A percentile compares a stretch with the other conserved stretches of the same genome.
These are phyloP conservation scores for Globisporangium radiosum DNA, from an alignment of 352 stramenopile species.

Conservation along the genomic window DNA sequence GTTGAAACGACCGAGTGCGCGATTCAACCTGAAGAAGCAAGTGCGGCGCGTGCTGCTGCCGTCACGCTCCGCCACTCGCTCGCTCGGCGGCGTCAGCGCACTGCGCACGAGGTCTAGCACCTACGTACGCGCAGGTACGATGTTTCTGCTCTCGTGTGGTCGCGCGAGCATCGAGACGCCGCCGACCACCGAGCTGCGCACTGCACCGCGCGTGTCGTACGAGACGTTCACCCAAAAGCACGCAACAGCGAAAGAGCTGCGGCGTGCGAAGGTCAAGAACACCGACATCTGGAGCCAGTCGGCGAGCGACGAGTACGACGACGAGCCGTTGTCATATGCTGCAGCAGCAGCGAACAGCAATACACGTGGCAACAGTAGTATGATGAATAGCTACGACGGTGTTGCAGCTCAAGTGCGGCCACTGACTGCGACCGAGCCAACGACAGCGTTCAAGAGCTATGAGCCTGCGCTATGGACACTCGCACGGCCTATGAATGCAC, in stretches of 20 bases:
- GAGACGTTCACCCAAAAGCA: conserved; percentile 16
- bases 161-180: conserved; percentile 18
- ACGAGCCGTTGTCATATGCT: not conserved
- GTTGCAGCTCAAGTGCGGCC: conserved; percentile 20
- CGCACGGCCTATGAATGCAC: conserved; percentile 11
- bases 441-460: conserved; percentile 3
- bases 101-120: too few species aligned
- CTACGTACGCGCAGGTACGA: conserved; percentile 3
- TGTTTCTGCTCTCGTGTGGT: conserved; percentile 34
- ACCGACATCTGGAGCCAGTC: conserved; percentile 16
- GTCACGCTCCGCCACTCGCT: too few species aligned
- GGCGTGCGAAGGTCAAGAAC: conserved; percentile 8
- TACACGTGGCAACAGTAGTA: not conserved
- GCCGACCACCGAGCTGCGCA: conserved; percentile 2
- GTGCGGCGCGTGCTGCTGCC: too few species aligned
- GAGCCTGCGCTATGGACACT: conserved; percentile 14
- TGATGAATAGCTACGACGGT: conserved; percentile 29
- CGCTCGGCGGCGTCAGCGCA: too few species aligned
- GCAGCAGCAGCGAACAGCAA: not conserved
- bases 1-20: too few species aligned
- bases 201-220: conserved; percentile 9
- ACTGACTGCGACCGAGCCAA: conserved; percentile 1
- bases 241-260: conserved; percentile 9
- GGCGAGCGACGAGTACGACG: conserved; percentile 14
- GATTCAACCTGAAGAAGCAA: too few species aligned